phyloP scores from a whole-genome alignment of 495 filamentous ascomycete species.

The Viridothelium virens region DNA sequence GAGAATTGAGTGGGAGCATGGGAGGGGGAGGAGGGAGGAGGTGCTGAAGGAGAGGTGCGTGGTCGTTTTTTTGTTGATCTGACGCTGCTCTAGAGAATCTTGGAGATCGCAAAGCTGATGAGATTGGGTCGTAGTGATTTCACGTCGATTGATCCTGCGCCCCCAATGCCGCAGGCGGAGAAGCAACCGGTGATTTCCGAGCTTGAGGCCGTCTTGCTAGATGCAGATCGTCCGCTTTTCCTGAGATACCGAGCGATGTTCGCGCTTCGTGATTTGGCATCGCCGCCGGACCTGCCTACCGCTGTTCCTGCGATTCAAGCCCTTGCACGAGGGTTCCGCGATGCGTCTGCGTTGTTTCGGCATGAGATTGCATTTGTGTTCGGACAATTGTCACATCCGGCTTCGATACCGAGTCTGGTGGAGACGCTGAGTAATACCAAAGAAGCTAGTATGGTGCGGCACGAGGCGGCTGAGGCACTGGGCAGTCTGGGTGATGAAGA shows the following conservation, averaged over 20 bases:
- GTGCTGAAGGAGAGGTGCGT: slow-evolving; percentile 67
- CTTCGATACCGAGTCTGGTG: slow-evolving; percentile 85
- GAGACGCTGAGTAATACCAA: slow-evolving; percentile 65
- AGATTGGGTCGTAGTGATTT: slow-evolving; percentile 60
- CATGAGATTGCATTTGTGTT: slow-evolving; percentile 99
- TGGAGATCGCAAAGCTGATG: no score
- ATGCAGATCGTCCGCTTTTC: slow-evolving; percentile 75
- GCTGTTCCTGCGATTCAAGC: slow-evolving; percentile 75
- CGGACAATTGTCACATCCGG: slow-evolving; percentile 88
- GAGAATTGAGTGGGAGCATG: slow-evolving; percentile 87
- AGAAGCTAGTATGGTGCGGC: slow-evolving; percentile 91
- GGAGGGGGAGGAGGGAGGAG: slow-evolving; percentile 60
- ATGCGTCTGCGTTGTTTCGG: slow-evolving; percentile 87
- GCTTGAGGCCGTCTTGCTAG: slow-evolving; percentile 65
- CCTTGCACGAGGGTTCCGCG: slow-evolving; percentile 76
- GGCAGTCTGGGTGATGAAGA: slow-evolving; percentile 90
- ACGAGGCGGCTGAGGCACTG: slow-evolving; percentile 96
- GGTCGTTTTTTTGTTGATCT: no score
- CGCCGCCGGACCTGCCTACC: slow-evolving; percentile 81
- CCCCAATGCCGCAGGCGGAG: slow-evolving; percentile 60
- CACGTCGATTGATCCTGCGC: slow-evolving; percentile 90
- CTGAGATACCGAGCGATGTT: slow-evolving; percentile 97
- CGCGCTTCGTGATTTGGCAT: slow-evolving; percentile 83
- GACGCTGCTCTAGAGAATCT: no score
- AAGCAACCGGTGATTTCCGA: slow-evolving; percentile 54